Conservation (phyloP, 2,329 filamentous ascomycete genomes). For the Paraphaeosphaeria sporulosa region DNA sequence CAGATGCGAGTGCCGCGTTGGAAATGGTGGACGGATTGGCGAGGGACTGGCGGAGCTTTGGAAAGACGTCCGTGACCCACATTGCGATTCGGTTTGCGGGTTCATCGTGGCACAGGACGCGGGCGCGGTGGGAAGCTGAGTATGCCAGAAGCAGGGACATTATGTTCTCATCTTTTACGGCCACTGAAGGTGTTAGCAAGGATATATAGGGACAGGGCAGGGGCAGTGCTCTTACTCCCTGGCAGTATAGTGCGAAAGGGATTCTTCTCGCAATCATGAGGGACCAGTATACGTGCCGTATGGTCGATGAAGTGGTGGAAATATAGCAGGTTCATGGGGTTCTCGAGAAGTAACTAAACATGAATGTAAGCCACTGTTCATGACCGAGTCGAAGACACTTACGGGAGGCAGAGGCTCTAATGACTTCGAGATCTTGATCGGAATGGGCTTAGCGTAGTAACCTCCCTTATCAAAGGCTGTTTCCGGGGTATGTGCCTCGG, state of each 20-base stretch:
- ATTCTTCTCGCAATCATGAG: conserved; percentile 68
- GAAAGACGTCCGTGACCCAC: conserved; percentile 83
- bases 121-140: conserved; percentile 82
- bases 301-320: conserved; percentile 81
- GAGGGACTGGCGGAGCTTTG: conserved; percentile 72
- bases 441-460: conserved; percentile 75
- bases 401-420: conserved; percentile 62
- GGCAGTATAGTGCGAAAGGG: conserved; percentile 68
- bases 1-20: conserved; percentile 77
- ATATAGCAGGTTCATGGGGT: conserved; percentile 81
- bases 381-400: background rate
- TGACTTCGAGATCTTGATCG: conserved; percentile 67
- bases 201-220: background rate
- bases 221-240: conserved; percentile 58
- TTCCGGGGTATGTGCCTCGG: conserved; percentile 52
- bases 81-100: conserved; percentile 79
- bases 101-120: conserved; percentile 75
- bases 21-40: conserved; percentile 69
- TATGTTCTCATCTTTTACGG: conserved; percentile 72
- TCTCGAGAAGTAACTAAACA: conserved; percentile 64
- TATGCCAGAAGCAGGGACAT: conserved; percentile 81
- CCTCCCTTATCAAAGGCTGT: conserved; percentile 66
- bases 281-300: conserved; percentile 72
- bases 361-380: background rate
- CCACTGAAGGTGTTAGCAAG: conserved; percentile 59